Evolutionary conservation across 2,329 filamentous ascomycete genomes (phyloP).

Genomic region (Madurella fahalii): DNA sequence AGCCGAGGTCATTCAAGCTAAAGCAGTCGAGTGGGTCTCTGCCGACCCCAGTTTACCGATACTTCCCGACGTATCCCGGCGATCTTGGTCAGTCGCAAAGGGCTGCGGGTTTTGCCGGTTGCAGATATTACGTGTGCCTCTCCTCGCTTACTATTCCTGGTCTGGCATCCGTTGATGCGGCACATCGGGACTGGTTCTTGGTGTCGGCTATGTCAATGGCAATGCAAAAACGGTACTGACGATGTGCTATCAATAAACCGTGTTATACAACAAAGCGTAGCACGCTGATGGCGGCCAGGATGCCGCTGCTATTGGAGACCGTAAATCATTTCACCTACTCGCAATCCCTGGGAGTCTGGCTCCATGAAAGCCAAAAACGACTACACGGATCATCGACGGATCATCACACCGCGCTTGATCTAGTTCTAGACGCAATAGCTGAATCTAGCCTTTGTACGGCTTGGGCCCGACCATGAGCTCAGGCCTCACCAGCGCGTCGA

Average conservation of each 20-base stretch:
- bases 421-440: neutral
- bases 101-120: neutral
- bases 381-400: neutral
- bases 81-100: slow-evolving; percentile 2
- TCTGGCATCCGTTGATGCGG: slow-evolving; percentile 1
- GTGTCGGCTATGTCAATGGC: too few relatives aligned
- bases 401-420: neutral
- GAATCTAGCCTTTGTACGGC: slow-evolving; percentile 48
- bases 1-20: slow-evolving; percentile 27
- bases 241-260: too few relatives aligned
- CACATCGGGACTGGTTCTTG: neutral
- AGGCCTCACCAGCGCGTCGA: slow-evolving; percentile 82
- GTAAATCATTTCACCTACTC: too few relatives aligned
- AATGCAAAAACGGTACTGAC: too few relatives aligned
- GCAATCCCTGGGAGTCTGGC: too few relatives aligned
- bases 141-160: neutral
- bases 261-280: too few relatives aligned
- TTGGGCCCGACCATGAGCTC: slow-evolving; percentile 92
- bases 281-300: too few relatives aligned
- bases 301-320: too few relatives aligned
- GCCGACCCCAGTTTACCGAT: slow-evolving; percentile 16
- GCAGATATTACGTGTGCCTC: slow-evolving; percentile 12
- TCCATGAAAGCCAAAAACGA: neutral
- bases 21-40: slow-evolving; percentile 9
- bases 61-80: slow-evolving; percentile 19